Evolutionary conservation across 2,329 filamentous ascomycete species (phyloP), one percentile per base, ranked within the genome.

Genomic region (Fusarium bactridioides): DNA sequence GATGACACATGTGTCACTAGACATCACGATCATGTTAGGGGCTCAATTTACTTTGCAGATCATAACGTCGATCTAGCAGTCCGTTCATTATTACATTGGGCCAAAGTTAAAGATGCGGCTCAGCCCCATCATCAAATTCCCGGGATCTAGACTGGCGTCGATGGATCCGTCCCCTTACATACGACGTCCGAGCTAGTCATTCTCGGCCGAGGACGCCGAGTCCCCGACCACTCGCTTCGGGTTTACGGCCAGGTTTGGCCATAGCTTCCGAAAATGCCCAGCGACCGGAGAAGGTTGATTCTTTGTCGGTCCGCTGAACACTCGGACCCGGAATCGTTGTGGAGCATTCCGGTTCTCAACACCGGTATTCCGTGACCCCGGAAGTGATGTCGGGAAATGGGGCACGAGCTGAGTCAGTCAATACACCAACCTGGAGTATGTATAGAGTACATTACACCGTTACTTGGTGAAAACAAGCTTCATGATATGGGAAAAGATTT

Each of bases 81-180:
- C 51, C 41, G 37, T 56, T 43, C 51, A 61, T 48, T 25, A 31
- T 44, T 53, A 33, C 33, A 56, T 58, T 27, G 35, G 43, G 37
- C 27, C 50, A 38, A 38, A 25, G 45, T 61, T 61, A 33, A 45
- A 64, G 57, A 43, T 65, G 61, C 50, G 40, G 66, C 50, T 65
- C 61, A 70, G 45, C 38, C 51, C 50, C 66, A 51, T 35, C 38
- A 37, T 43, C 29, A 27, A 37, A 54, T 44, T 57, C 35, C 61
- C 61, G 55, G 31, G 44, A 41, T 61, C 35, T 25, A 35, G 33
- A 37, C 64, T 57, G 44, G 45, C 50, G 40, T 56, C 23, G 23
- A 56, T 38, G 21, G 51, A 50, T 40, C 67, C 43, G 27, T 51
- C 47, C 45, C 60, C 33, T 37, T 45, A 33, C 31, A 16, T 33